A percentile compares a stretch with the other conserved stretches of the same genome.
Conservation (phyloP, 768 basidiomycete species). For the Mycena pura region DNA sequence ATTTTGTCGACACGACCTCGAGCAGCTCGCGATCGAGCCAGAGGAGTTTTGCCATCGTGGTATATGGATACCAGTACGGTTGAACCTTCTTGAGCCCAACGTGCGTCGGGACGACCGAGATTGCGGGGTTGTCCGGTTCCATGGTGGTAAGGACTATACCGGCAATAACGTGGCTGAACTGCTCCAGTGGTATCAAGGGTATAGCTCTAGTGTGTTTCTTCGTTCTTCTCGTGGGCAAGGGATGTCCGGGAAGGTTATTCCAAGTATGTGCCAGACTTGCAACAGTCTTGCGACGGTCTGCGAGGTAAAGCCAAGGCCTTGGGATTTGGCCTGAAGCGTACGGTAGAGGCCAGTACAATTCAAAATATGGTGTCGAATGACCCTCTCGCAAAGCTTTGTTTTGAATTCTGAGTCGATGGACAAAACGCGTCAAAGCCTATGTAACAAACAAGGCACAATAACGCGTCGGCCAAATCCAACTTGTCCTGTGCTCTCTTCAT, state of each 20-base stretch:
- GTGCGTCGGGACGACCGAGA: constrained; percentile 32
- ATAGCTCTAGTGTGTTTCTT: constrained; percentile 41
- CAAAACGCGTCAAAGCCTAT: no score
- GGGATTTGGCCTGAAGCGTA: no score
- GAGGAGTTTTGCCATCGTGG: constrained; percentile 89
- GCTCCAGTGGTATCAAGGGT: constrained; percentile 54
- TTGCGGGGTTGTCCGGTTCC: constrained; percentile 43
- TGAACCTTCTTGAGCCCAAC: constrained; percentile 77
- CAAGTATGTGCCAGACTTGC: constrained; percentile 17
- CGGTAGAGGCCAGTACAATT: no score
- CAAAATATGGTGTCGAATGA: no score
- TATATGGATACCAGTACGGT: constrained; percentile 94
- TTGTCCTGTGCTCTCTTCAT: no score
- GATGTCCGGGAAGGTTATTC: constrained; percentile 18
- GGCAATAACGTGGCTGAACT: constrained; percentile 63
- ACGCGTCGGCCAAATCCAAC: no score
- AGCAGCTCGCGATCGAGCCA: constrained; percentile 89
- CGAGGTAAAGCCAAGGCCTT: not conserved
- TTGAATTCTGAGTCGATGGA: no score
- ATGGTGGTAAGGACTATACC: constrained; percentile 60
- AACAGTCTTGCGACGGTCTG: constrained; percentile 9
- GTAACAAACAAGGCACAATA: no score
- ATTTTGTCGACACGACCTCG: constrained; percentile 94
- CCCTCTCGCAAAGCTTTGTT: no score
- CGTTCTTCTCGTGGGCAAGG: not conserved